Evolutionary conservation across 176 grass and related monocot genomes (phyloP).

Genomic region (Avena insularis): DNA sequence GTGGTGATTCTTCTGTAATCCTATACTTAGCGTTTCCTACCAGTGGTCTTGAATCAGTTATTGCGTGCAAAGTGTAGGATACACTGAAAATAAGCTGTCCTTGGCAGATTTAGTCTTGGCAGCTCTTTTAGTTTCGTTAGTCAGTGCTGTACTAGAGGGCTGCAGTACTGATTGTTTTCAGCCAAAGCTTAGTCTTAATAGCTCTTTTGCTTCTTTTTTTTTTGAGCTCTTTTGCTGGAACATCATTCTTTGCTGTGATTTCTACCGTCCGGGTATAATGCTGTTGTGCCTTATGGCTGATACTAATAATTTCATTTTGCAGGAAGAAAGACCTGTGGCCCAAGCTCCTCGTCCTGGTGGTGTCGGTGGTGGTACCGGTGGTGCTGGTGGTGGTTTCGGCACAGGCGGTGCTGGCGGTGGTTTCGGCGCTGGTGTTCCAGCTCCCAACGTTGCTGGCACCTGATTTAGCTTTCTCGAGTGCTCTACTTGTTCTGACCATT

Average conservation of each 20-base stretch:
- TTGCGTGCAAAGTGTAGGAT: background rate
- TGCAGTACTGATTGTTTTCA: background rate
- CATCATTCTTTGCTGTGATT: background rate
- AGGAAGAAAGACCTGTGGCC: conserved; percentile 40
- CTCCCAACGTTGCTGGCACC: conserved; percentile 21
- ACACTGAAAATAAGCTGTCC: background rate
- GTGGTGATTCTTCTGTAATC: too few species aligned
- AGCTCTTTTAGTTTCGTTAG: background rate
- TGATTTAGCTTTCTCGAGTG: background rate
- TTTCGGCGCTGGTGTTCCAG: background rate
- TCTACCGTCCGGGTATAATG: background rate
- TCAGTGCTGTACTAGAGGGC: background rate
- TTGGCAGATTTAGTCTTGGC: background rate
- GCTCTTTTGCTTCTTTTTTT: too few species aligned
- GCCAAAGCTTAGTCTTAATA: background rate
- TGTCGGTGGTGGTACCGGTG: conserved; percentile 6
- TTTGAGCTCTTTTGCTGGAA: too few species aligned
- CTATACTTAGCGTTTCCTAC: too few species aligned
- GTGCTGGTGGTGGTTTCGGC: background rate
- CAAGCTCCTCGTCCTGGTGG: conserved; percentile 36
- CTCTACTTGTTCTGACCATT: background rate
- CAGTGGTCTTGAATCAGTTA: too few species aligned
- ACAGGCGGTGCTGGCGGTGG: background rate
- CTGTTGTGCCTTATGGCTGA: background rate
- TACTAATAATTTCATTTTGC: background rate